Percentiles rank a stretch among this genome's conserved stretches.
These are phyloP conservation scores for Lentinula raphanica DNA, from an alignment of 768 basidiomycete genomes.

Conservation along the genomic window DNA sequence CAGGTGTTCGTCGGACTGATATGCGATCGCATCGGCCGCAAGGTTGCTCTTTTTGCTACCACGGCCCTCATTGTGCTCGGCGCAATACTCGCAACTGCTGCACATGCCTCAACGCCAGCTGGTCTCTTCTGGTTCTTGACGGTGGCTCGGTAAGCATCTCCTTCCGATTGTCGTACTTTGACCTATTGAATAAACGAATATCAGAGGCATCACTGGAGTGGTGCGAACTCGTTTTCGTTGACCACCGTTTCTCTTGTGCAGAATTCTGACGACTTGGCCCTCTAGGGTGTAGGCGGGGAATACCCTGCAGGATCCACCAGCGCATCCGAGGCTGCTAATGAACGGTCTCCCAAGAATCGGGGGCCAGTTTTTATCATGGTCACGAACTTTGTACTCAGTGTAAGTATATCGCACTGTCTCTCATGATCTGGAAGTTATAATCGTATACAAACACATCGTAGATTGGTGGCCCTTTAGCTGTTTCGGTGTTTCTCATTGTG, in stretches of 20 bases:
- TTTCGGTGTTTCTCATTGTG: conserved; percentile 62
- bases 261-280: neutral
- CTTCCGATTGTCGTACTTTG: neutral
- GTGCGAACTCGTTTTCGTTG: conserved; percentile 27
- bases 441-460: conserved; percentile 16
- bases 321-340: conserved; percentile 60
- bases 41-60: conserved; percentile 66
- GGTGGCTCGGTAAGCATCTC: conserved; percentile 36
- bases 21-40: conserved; percentile 73
- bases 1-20: conserved; percentile 60
- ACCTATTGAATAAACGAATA: neutral
- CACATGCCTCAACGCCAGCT: conserved; percentile 50
- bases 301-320: conserved; percentile 59
- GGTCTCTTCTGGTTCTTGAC: conserved; percentile 77
- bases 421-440: neutral
- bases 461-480: conserved; percentile 66
- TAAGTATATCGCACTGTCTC: conserved; percentile 28
- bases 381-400: conserved; percentile 65
- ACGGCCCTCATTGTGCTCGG: conserved; percentile 68
- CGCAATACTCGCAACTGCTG: conserved; percentile 61
- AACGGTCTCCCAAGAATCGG: conserved; percentile 52
- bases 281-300: conserved; percentile 69
- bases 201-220: conserved; percentile 60
- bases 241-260: neutral
- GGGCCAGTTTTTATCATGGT: conserved; percentile 76